Conservation (phyloP, 306 rosid species). For the Rosa chinensis region DNA sequence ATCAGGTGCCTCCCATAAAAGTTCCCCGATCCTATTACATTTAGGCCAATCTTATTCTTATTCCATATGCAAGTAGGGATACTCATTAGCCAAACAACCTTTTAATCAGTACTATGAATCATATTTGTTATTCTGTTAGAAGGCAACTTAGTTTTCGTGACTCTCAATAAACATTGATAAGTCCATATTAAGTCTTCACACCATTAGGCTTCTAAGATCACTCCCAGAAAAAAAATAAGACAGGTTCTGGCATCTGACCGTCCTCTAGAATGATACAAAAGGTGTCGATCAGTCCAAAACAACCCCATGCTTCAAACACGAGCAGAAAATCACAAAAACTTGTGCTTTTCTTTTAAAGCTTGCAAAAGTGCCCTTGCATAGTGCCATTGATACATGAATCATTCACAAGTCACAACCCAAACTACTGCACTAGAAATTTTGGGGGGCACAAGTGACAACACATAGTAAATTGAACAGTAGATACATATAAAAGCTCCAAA, state of each 20-base stretch:
- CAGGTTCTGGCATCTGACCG: background rate
- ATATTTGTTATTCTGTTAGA: too few species aligned
- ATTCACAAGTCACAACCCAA: background rate
- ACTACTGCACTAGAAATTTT: background rate
- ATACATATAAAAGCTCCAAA: background rate
- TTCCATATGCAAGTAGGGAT: too few species aligned
- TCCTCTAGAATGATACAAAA: background rate
- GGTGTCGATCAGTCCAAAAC: background rate
- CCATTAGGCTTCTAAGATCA: background rate
- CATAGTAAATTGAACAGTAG: background rate
- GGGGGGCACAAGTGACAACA: background rate
- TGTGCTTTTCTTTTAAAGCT: background rate
- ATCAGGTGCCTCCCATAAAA: too few species aligned
- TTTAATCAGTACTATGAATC: too few species aligned
- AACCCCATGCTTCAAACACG: background rate
- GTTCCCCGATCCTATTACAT: too few species aligned
- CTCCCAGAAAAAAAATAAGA: background rate
- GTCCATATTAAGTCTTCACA: too few species aligned
- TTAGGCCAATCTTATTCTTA: too few species aligned
- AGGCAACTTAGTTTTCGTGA: too few species aligned
- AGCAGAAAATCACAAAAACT: background rate
- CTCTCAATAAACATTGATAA: too few species aligned
- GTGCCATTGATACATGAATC: background rate
- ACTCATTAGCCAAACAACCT: too few species aligned
- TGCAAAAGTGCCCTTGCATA: background rate